phyloP scores from a whole-genome alignment of 2,329 filamentous ascomycete genomes.

The Emericellopsis cladophorae region DNA sequence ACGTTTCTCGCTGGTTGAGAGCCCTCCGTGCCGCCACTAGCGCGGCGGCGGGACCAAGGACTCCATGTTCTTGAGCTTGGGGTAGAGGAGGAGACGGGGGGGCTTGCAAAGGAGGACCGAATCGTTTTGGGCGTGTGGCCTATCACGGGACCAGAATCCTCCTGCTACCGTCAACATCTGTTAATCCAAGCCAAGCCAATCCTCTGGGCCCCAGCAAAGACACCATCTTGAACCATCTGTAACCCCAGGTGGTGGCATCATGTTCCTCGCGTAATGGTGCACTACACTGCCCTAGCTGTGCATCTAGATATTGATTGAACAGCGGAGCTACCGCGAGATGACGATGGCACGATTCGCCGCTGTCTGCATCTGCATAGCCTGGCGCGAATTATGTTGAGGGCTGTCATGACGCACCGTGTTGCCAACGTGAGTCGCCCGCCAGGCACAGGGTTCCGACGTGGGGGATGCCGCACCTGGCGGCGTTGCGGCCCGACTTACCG shows the following conservation, averaged over 20 bases:
- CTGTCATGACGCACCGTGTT: not conserved
- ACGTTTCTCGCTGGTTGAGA: conserved; percentile 41
- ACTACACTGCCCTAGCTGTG: no score
- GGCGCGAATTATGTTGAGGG: not conserved
- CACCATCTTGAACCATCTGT: no score
- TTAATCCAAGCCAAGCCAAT: not conserved
- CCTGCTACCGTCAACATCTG: not conserved
- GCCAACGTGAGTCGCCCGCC: not conserved
- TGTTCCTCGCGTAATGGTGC: no score
- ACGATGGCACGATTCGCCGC: not conserved
- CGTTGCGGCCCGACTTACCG: not conserved
- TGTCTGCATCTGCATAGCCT: not conserved
- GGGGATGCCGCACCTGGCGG: not conserved
- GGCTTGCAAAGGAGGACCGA: not conserved
- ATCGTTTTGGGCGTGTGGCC: not conserved
- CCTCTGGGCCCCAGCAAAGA: no score
- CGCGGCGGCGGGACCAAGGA: not conserved
- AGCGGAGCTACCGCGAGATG: not conserved
- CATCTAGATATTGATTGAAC: no score
- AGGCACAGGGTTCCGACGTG: not conserved
- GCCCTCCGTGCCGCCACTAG: not conserved
- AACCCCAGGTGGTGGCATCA: no score
- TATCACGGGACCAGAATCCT: not conserved
- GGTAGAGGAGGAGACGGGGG: not conserved
- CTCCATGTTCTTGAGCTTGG: no score